phyloP scores from a whole-genome alignment of 176 grass and related monocot species.

The Chloris gayana region DNA sequence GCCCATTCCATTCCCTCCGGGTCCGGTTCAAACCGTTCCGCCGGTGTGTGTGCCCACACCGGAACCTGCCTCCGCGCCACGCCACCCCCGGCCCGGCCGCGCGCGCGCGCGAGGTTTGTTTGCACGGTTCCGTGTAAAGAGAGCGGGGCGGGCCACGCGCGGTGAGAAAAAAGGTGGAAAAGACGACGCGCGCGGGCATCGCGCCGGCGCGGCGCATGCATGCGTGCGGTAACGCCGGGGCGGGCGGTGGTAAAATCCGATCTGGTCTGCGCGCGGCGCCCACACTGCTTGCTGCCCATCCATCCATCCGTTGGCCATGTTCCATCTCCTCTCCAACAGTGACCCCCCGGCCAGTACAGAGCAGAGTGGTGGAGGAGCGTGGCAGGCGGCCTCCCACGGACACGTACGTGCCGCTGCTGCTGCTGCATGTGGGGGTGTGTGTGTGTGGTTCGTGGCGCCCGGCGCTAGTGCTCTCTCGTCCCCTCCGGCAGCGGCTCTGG shows the following conservation, averaged over 20 bases:
- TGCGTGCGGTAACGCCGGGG: no score
- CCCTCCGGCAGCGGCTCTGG: neutral
- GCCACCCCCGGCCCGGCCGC: no score
- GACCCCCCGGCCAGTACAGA: neutral
- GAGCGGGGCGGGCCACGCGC: neutral
- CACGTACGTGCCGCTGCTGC: conserved; percentile 5
- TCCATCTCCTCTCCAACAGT: conserved; percentile 46
- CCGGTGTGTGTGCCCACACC: no score
- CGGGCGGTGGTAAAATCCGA: no score
- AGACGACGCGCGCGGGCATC: no score
- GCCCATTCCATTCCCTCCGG: neutral
- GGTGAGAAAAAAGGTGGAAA: no score
- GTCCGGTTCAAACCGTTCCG: no score
- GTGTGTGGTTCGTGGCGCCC: neutral
- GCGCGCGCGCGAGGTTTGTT: no score
- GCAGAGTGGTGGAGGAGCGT: neutral
- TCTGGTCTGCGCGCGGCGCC: no score
- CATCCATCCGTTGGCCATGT: neutral
- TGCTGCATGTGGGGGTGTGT: neutral
- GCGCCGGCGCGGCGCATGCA: no score
- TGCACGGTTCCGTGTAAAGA: neutral
- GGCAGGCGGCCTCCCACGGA: neutral
- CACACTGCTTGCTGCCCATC: no score
- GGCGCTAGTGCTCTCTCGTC: neutral
- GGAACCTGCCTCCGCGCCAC: no score